Conservation (phyloP, 2,329 filamentous ascomycete genomes). For the Aaosphaeria pasadenensis region DNA sequence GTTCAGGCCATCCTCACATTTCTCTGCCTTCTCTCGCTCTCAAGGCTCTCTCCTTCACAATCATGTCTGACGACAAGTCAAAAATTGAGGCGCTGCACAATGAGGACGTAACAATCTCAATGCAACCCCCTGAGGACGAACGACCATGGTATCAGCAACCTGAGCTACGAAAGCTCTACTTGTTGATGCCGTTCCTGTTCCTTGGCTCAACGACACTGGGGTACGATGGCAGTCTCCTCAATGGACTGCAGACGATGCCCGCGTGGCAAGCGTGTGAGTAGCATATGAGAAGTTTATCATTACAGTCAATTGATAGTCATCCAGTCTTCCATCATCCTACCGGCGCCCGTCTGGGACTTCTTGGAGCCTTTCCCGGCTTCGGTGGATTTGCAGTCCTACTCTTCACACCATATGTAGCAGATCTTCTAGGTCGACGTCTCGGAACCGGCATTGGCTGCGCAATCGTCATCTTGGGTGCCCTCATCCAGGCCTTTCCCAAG, state of each 20-base stretch:
- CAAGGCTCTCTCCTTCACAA: too few relatives aligned
- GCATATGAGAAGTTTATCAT: neutral
- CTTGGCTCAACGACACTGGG: conserved; percentile 62
- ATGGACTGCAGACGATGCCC: conserved; percentile 26
- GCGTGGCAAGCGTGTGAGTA: conserved; percentile 15
- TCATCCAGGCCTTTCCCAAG: neutral
- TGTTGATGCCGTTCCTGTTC: conserved; percentile 58
- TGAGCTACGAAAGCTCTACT: conserved; percentile 56
- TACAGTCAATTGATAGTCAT: neutral
- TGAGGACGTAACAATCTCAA: conserved; percentile 2
- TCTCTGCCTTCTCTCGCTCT: too few relatives aligned
- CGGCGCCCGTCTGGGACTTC: neutral
- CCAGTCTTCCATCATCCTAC: neutral
- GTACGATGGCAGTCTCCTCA: conserved; percentile 54
- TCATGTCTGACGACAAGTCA: neutral
- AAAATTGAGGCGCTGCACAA: neutral
- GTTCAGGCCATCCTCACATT: too few relatives aligned
- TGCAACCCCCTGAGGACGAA: conserved; percentile 8
- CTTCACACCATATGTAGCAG: neutral
- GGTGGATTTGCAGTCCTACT: neutral
- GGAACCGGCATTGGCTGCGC: neutral
- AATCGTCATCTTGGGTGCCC: neutral
- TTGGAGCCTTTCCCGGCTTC: neutral
- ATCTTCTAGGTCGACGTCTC: neutral
- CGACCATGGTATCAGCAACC: conserved; percentile 56